Evolutionary conservation across 2,329 filamentous ascomycete species (phyloP).

Genomic region (Xylariales sp.): DNA sequence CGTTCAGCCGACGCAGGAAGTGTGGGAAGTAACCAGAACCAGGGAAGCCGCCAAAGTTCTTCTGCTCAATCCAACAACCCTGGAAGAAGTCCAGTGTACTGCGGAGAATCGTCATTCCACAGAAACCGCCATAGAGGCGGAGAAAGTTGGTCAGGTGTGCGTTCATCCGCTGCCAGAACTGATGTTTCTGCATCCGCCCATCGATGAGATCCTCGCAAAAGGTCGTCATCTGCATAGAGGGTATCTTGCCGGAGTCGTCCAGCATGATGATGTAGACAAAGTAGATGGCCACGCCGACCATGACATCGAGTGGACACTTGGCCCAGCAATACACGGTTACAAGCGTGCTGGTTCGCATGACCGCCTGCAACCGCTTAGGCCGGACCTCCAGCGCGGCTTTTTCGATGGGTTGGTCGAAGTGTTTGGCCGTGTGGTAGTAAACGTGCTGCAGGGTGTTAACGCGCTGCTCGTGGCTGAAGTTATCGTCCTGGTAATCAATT

Average conservation of each 20-base stretch:
- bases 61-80: conserved; percentile 19
- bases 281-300: conserved; percentile 17
- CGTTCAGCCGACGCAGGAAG: conserved; percentile 18
- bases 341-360: conserved; percentile 20
- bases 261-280: conserved; percentile 17
- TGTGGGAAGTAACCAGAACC: conserved; percentile 15
- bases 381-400: conserved; percentile 10
- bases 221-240: conserved; percentile 12
- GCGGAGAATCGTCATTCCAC: conserved; percentile 14
- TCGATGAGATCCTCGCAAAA: conserved; percentile 15
- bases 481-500: conserved; percentile 15
- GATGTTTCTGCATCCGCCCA: conserved; percentile 12
- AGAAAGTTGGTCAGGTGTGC: conserved; percentile 16
- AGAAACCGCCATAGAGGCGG: conserved; percentile 15
- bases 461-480: conserved; percentile 13
- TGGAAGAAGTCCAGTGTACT: conserved; percentile 14
- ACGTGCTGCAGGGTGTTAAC: conserved; percentile 12
- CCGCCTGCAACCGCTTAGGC: conserved; percentile 12
- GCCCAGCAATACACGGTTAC: conserved; percentile 25
- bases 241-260: conserved; percentile 15
- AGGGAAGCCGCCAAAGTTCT: conserved; percentile 16
- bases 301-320: conserved; percentile 16
- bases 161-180: conserved; percentile 15
- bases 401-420: conserved; percentile 14
- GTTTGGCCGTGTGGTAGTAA: conserved; percentile 14